Percentiles rank a stretch among this genome's conserved stretches.
Conservation (phyloP, 257 asterid genomes). For the Euphrasia confusa region DNA sequence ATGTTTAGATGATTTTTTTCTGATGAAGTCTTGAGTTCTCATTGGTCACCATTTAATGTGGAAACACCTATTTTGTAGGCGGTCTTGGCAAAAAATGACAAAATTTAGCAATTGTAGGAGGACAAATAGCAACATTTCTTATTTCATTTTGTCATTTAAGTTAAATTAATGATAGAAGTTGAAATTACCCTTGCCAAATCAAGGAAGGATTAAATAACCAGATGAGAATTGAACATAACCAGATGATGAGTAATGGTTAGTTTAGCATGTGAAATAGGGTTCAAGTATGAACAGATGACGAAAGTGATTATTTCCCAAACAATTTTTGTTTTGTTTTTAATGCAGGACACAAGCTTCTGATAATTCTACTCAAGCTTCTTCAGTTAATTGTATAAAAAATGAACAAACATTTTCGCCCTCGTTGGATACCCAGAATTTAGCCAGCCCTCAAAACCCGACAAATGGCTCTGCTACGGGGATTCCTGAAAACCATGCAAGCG, state of each 20-base stretch:
- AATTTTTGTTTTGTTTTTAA: neutral
- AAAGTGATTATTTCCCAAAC: too few species aligned
- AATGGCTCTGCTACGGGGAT: slow-evolving; percentile 25
- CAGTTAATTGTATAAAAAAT: slow-evolving; percentile 22
- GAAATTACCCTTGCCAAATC: too few species aligned
- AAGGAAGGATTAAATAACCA: too few species aligned
- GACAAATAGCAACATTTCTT: too few species aligned
- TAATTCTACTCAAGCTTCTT: slow-evolving; percentile 35
- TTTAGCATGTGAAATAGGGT: too few species aligned
- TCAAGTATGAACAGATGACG: too few species aligned
- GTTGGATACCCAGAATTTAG: slow-evolving; percentile 25
- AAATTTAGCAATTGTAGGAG: too few species aligned
- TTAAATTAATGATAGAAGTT: too few species aligned
- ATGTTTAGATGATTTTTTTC: slow-evolving; percentile 22
- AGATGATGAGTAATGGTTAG: too few species aligned
- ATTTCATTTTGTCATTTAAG: too few species aligned
- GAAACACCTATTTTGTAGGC: slow-evolving; percentile 10
- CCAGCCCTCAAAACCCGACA: slow-evolving; percentile 20
- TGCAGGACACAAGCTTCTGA: slow-evolving; percentile 41
- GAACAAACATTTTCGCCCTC: slow-evolving; percentile 24
- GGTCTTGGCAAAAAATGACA: too few species aligned
- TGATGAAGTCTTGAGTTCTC: slow-evolving; percentile 17
- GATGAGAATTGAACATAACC: too few species aligned
- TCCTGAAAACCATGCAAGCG: slow-evolving; percentile 26
- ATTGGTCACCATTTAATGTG: slow-evolving; percentile 15